phyloP scores from a whole-genome alignment of 768 basidiomycete species.

The Pulveroboletus sp. region DNA sequence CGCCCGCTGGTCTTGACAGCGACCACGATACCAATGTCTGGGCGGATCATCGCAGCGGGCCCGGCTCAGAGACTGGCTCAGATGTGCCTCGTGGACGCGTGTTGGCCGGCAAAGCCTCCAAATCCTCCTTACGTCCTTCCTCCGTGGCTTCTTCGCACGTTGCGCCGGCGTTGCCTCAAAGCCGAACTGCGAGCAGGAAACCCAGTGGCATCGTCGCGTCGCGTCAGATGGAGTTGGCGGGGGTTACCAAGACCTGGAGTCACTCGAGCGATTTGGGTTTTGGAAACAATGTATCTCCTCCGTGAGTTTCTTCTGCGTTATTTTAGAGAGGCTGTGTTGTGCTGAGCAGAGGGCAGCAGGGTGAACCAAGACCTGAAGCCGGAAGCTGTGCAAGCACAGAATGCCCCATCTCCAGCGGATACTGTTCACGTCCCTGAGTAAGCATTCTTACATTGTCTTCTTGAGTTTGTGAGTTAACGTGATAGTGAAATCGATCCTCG shows the following conservation, averaged over 20 bases:
- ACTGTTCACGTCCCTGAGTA: constrained; percentile 32
- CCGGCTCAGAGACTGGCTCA: constrained; percentile 19
- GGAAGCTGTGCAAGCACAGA: constrained; percentile 7
- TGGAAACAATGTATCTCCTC: constrained; percentile 11
- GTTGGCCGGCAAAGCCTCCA: constrained; percentile 20
- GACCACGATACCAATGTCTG: constrained; percentile 27
- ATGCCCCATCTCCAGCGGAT: constrained; percentile 24
- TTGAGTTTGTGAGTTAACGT: background rate
- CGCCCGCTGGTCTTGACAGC: constrained; percentile 20
- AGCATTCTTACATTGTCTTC: background rate
- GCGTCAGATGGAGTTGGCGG: constrained; percentile 30
- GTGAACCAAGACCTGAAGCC: constrained; percentile 25
- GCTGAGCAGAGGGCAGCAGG: constrained; percentile 6
- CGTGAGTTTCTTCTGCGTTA: constrained; percentile 16
- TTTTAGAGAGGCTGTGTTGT: background rate
- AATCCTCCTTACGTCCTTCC: constrained; percentile 21
- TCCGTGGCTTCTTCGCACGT: constrained; percentile 27
- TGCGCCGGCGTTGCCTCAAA: constrained; percentile 11
- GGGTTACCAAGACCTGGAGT: constrained; percentile 33
- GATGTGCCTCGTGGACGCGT: constrained; percentile 19
- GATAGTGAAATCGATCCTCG: constrained; percentile 26
- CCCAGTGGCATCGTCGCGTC: constrained; percentile 22
- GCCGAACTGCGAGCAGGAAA: constrained; percentile 25
- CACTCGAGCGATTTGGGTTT: constrained; percentile 24
- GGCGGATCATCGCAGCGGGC: constrained; percentile 19